These are phyloP conservation scores for Amaranthus palmeri DNA, from an alignment of 148 eudicot genomes.

Conservation along the genomic window DNA sequence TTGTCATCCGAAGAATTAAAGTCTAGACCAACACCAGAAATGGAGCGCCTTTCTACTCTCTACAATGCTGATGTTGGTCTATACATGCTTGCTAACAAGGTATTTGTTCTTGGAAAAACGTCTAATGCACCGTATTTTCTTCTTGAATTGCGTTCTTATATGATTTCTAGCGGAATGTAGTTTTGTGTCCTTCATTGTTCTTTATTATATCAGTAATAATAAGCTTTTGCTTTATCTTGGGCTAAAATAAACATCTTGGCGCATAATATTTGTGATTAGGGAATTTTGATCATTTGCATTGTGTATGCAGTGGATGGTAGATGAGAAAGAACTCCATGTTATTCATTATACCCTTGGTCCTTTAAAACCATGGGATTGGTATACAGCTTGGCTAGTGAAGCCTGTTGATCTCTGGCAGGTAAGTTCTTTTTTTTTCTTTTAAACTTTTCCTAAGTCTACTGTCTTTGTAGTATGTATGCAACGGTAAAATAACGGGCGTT, in stretches of 20 bases:
- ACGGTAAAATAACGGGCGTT: too few species aligned
- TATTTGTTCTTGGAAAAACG: slow-evolving; percentile 22
- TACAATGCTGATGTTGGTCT: slow-evolving; percentile 99
- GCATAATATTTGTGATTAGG: slow-evolving; percentile 9
- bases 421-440: slow-evolving; percentile 11
- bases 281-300: slow-evolving; percentile 14
- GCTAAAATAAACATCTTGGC: background rate
- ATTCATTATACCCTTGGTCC: slow-evolving; percentile 98
- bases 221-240: slow-evolving; percentile 1
- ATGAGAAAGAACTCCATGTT: slow-evolving; percentile 81
- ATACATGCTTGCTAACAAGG: slow-evolving; percentile 99
- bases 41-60: slow-evolving; percentile 96
- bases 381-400: slow-evolving; percentile 96
- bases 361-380: slow-evolving; percentile 99
- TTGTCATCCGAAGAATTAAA: slow-evolving; percentile 46
- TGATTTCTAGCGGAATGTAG: background rate
- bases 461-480: background rate
- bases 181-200: background rate
- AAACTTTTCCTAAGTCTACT: slow-evolving; percentile 5
- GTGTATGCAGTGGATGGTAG: slow-evolving; percentile 91
- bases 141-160: background rate
- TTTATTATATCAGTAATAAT: background rate
- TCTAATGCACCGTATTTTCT: background rate
- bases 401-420: slow-evolving; percentile 99
- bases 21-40: slow-evolving; percentile 59